phyloP scores from a whole-genome alignment of 2,329 filamentous ascomycete species.

The Canariomyces notabilis region DNA sequence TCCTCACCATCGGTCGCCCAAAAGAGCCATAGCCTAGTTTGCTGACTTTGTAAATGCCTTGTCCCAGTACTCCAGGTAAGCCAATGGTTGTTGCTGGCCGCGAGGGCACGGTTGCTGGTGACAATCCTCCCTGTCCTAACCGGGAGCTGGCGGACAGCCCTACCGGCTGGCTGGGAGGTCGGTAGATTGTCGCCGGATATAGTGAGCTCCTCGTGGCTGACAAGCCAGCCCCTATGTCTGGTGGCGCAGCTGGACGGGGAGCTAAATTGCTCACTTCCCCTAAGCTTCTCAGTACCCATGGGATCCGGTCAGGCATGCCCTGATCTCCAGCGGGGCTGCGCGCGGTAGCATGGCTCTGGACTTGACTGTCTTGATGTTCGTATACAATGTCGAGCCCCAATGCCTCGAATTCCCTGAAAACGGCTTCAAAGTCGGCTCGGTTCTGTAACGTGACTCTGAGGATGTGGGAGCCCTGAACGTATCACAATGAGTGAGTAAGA shows the following conservation, averaged over 20 bases:
- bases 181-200: neutral
- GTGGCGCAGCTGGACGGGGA: neutral
- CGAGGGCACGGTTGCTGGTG: conserved; percentile 7
- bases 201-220: neutral
- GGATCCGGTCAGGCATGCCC: neutral
- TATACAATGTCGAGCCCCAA: conserved; percentile 11
- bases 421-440: conserved; percentile 11
- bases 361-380: neutral
- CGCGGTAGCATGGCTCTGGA: neutral
- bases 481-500: neutral
- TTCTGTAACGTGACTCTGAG: conserved; percentile 14
- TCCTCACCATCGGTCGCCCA: conserved; percentile 8
- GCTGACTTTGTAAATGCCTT: conserved; percentile 25
- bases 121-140: conserved; percentile 6
- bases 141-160: neutral
- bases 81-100: conserved; percentile 19
- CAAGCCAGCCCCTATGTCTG: neutral
- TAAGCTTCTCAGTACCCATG: neutral
- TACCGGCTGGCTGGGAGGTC: conserved; percentile 15
- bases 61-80: conserved; percentile 17
- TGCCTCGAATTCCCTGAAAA: conserved; percentile 13
- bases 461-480: conserved; percentile 2
- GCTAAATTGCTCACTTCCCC: conserved; percentile 6
- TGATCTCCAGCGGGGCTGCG: neutral
- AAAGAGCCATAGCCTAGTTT: conserved; percentile 14